These are phyloP conservation scores for Colletotrichum orbiculare DNA, from an alignment of 2,329 filamentous ascomycete genomes.

Conservation along the genomic window DNA sequence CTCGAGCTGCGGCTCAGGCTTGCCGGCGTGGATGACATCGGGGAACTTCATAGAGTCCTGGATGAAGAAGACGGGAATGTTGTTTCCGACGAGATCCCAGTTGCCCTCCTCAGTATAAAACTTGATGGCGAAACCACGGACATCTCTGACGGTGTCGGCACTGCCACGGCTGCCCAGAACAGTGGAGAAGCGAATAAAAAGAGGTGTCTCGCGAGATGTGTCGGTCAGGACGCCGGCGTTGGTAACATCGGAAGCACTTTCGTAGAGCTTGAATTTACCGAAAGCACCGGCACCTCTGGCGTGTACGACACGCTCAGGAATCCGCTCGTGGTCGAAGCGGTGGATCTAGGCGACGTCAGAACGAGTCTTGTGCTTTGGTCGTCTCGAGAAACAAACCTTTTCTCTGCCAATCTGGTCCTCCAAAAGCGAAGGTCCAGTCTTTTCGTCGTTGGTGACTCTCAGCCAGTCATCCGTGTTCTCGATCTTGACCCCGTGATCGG, in stretches of 20 bases:
- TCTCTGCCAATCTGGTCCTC: conserved; percentile 80
- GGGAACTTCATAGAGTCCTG: conserved; percentile 82
- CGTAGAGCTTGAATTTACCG: conserved; percentile 56
- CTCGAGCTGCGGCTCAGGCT: conserved; percentile 78
- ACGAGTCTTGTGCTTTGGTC: fast-evolving
- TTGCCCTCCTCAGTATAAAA: conserved; percentile 84
- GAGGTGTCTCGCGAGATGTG: conserved; percentile 72
- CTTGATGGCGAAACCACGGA: conserved; percentile 82
- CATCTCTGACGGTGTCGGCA: conserved; percentile 84
- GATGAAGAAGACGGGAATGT: conserved; percentile 78
- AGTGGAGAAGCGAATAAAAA: conserved; percentile 82
- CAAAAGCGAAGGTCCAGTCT: conserved; percentile 74
- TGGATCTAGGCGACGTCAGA: conserved; percentile 63
- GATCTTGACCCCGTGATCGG: conserved; percentile 81
- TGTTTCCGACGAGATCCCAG: conserved; percentile 80
- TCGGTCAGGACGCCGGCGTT: conserved; percentile 74
- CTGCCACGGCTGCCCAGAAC: conserved; percentile 80
- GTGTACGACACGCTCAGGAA: conserved; percentile 71
- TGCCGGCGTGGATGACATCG: conserved; percentile 68
- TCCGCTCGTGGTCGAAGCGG: conserved; percentile 76
- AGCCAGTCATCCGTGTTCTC: conserved; percentile 83
- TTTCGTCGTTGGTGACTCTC: conserved; percentile 68
- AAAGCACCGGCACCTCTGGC: conserved; percentile 69
- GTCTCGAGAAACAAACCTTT: conserved; percentile 62
- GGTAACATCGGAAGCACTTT: conserved; percentile 73